Base-by-base conservation (phyloP, 441 rosid species). In the Adansonia gregorii region DNA sequence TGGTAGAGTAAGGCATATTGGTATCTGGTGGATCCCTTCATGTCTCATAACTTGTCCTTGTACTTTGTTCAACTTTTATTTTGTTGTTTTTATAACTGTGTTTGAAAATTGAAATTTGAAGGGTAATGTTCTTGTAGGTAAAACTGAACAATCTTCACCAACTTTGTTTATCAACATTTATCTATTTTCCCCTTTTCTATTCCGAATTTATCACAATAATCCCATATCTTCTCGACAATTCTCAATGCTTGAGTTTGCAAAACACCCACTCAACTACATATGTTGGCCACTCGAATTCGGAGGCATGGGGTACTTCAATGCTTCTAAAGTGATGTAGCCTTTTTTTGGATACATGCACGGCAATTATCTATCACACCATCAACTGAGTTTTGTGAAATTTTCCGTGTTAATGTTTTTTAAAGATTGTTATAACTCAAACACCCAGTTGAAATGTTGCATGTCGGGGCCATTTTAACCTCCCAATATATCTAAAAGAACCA, bases 1-100 rank as follows among this genome's bases (percentile, higher is more conserved):
- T 92, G 92, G 77, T 80, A 74, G 89, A 77, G 92, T 87, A 82
- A 89, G 89, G 87, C 91, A 83, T 86, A 68, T 51, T 51, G 82
- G 85, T 88, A 82, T 83, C 82, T 80, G 78, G 84, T 84, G 83
- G 93, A 76, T 67, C 87, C 93, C 85, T 12, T 45, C 80, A 55
- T 55, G 78, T 82, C 86, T 77, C 83, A 10, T 8, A 6, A 59
- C 67, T 69, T 79, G 68, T 70, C 79, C 73, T 45, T 69, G 74
- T 64, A 5, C 3, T 20, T 27, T 2, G 15, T 52, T 35, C 45
- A 64, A 31, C 0, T 35, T 64, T 6, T 3, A 1, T 55, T 6
- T 35, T 5, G 14, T 51, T 51, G 17, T 55, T 35, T 7, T 64
- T 1, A 15, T 15, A 2, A 56, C 19, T 39, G 68, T 20, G 48